Percentiles rank a stretch among this genome's conserved stretches.
These are phyloP conservation scores for Tulasnella sp. DNA, from an alignment of 768 basidiomycete species.

Conservation along the genomic window DNA sequence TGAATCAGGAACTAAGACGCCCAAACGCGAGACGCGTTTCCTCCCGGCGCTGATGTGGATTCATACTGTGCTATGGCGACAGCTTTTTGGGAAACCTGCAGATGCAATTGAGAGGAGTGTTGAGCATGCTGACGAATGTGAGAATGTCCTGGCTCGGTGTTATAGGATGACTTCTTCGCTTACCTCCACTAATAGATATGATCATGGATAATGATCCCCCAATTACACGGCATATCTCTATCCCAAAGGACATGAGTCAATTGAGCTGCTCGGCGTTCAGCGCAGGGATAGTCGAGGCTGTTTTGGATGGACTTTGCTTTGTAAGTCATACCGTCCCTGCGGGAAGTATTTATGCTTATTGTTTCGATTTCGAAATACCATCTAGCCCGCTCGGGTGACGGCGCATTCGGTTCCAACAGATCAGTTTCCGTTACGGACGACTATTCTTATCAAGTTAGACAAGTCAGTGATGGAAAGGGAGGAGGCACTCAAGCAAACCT, in stretches of 20 bases:
- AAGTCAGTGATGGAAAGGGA: conserved; percentile 88
- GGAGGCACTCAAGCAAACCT: conserved; percentile 55
- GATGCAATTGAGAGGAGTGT: conserved; percentile 95
- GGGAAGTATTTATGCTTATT: background rate
- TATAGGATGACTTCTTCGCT: conserved; percentile 2
- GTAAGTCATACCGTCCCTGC: no score
- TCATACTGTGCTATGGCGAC: conserved; percentile 90
- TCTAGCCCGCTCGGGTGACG: conserved; percentile 88
- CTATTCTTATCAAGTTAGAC: conserved; percentile 96
- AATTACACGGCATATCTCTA: conserved; percentile 82
- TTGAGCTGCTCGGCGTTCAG: conserved; percentile 96
- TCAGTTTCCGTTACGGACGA: conserved; percentile 72
- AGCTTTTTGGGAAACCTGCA: conserved; percentile 86
- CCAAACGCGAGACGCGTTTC: conserved; percentile 84
- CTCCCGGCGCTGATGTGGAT: conserved; percentile 87
- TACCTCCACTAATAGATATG: conserved; percentile 55
- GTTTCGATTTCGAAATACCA: conserved; percentile 3
- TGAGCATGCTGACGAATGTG: conserved; percentile 93
- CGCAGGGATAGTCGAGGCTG: conserved; percentile 94
- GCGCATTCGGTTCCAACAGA: conserved; percentile 85
- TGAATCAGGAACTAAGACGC: conserved; percentile 71
- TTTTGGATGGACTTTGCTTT: conserved; percentile 86
- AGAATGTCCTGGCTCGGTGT: conserved; percentile 22
- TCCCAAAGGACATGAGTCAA: conserved; percentile 87
- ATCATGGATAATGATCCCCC: conserved; percentile 94